phyloP scores from a whole-genome alignment of 192 early-diverging fungal genomes.

The Umbelopsis vinacea region DNA sequence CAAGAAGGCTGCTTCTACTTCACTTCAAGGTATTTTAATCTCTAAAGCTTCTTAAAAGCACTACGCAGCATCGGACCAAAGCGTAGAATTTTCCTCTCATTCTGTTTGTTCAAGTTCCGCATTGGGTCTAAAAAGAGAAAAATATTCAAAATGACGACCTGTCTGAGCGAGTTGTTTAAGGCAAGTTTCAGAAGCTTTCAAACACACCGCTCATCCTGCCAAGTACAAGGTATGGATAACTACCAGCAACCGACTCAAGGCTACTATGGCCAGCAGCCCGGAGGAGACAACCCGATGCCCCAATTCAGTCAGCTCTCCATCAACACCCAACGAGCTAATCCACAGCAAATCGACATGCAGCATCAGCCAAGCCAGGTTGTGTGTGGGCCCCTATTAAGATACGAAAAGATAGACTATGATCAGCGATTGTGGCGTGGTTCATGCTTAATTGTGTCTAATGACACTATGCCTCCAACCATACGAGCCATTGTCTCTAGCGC shows the following conservation, averaged over 20 bases:
- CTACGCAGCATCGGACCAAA: neutral
- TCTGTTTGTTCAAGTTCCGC: constrained; percentile 8
- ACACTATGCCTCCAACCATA: constrained; percentile 36
- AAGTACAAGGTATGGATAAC: neutral
- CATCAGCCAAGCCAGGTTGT: constrained; percentile 29
- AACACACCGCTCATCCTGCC: neutral
- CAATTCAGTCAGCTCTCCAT: constrained; percentile 12
- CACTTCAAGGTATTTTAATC: too few species aligned
- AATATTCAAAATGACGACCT: constrained; percentile 21
- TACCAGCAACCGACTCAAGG: neutral
- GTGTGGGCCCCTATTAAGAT: constrained; percentile 52
- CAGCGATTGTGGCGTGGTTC: constrained; percentile 49
- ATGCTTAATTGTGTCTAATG: constrained; percentile 47
- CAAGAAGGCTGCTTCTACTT: too few species aligned
- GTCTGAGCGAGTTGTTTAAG: neutral
- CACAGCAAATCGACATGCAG: neutral
- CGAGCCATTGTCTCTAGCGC: constrained; percentile 7
- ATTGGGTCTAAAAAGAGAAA: neutral
- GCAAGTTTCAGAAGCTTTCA: neutral
- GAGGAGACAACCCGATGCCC: neutral
- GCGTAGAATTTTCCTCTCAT: neutral
- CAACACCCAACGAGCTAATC: constrained; percentile 8
- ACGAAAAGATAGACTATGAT: constrained; percentile 46
- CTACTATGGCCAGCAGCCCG: neutral
- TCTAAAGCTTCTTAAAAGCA: too few species aligned